Percentiles rank a stretch among this genome's conserved stretches.
phyloP scores from a whole-genome alignment of 441 rosid genomes.

The Gossypium aridum region DNA sequence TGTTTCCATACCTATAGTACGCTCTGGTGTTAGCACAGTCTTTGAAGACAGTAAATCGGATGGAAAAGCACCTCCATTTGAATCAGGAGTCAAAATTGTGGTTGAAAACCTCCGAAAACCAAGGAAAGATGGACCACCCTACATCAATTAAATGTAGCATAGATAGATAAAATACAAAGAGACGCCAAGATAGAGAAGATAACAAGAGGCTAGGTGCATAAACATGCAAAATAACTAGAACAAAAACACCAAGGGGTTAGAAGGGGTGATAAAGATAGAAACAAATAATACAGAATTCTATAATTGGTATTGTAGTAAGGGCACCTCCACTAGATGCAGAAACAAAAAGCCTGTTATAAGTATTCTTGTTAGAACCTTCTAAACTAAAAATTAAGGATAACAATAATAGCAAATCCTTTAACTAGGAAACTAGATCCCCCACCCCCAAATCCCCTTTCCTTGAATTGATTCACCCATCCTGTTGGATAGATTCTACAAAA shows the following conservation, averaged over 20 bases:
- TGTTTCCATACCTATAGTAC: conserved; percentile 44
- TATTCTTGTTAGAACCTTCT: not conserved
- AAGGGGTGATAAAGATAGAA: not conserved
- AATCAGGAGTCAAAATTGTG: conserved; percentile 49
- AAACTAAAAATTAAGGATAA: not conserved
- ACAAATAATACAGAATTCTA: not conserved
- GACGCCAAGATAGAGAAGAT: not conserved
- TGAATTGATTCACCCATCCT: not conserved
- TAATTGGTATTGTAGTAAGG: not conserved
- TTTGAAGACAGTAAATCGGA: conserved; percentile 49
- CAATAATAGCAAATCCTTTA: not conserved
- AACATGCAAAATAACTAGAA: not conserved
- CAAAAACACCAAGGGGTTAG: not conserved
- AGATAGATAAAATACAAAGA: not conserved
- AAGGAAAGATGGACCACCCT: conserved; percentile 38
- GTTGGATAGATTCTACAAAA: too few species aligned
- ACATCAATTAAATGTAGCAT: conserved; percentile 11
- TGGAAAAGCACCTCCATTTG: conserved; percentile 51
- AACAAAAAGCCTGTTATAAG: not conserved
- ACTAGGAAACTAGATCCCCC: not conserved
- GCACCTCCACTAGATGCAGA: not conserved
- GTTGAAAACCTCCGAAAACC: conserved; percentile 45
- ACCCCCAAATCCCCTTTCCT: not conserved
- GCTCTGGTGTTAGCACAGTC: conserved; percentile 44
- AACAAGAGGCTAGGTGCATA: not conserved